Evolutionary conservation across 139 green algal genomes (phyloP).

Genomic region (Limnomonas spitsbergensis): DNA sequence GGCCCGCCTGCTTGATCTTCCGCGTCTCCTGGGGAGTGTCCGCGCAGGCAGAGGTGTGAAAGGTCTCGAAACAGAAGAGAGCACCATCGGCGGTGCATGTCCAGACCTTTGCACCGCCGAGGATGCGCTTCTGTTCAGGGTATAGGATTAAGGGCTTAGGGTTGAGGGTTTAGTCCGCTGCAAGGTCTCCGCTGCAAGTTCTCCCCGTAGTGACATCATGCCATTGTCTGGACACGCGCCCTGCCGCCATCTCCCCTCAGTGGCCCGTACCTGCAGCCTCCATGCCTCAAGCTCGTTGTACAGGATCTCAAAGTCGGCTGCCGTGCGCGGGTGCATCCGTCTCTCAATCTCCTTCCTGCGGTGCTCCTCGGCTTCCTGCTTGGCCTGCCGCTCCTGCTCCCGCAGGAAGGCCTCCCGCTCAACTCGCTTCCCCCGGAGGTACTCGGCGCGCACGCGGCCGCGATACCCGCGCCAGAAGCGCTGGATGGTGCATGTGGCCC

Average conservation of each 20-base stretch:
- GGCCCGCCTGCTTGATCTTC: slow-evolving; percentile 64
- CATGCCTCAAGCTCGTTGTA: slow-evolving; percentile 77
- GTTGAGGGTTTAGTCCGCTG: too few relatives aligned
- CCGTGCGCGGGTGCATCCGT: slow-evolving; percentile 70
- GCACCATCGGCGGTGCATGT: too few relatives aligned
- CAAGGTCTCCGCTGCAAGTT: too few relatives aligned
- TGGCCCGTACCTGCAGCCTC: slow-evolving; percentile 58
- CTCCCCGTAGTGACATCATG: too few relatives aligned
- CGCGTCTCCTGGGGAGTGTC: slow-evolving; percentile 61
- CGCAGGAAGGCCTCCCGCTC: slow-evolving; percentile 56
- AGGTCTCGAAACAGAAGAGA: too few relatives aligned
- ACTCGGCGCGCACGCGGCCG: slow-evolving; percentile 44
- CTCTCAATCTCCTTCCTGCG: slow-evolving; percentile 65
- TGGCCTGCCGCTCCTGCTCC: slow-evolving; percentile 30
- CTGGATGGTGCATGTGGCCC: slow-evolving; percentile 62
- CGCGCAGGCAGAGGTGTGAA: too few relatives aligned
- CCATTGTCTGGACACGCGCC: too few relatives aligned
- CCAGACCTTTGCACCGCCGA: too few relatives aligned
- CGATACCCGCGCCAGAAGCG: slow-evolving; percentile 58
- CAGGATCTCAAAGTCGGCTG: slow-evolving; percentile 78
- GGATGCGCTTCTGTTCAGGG: too few relatives aligned
- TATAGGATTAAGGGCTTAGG: too few relatives aligned
- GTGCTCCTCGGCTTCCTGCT: slow-evolving; percentile 46
- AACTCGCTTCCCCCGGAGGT: slow-evolving; percentile 39
- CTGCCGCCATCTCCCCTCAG: too few relatives aligned